These are phyloP conservation scores for Aspergillus diversus DNA, from an alignment of 495 filamentous ascomycete genomes.

Conservation along the genomic window DNA sequence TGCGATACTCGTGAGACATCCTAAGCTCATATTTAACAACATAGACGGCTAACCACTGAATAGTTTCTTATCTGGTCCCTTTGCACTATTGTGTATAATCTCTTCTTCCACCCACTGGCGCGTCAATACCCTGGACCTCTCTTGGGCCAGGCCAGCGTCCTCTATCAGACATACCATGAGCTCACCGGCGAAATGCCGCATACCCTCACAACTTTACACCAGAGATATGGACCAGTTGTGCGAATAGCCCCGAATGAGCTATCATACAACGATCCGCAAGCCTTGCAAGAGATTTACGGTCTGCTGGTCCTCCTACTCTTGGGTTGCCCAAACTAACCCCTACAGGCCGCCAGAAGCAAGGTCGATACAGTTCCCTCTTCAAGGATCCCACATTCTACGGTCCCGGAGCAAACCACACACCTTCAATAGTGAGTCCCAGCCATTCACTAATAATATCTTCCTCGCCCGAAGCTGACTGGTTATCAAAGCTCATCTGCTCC, in stretches of 20 bases:
- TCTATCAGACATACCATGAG: neutral
- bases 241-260: neutral
- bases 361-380: neutral
- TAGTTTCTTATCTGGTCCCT: neutral
- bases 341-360: neutral
- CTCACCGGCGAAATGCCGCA: neutral
- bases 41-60: neutral
- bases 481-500: slow-evolving; percentile 16
- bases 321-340: neutral
- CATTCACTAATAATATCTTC: no score
- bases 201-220: neutral
- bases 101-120: neutral
- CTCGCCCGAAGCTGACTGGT: neutral
- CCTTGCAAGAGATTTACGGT: neutral
- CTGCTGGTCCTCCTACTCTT: no score
- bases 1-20: neutral
- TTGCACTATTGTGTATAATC: neutral
- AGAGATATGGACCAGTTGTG: neutral
- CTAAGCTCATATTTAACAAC: neutral
- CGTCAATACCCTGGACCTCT: neutral
- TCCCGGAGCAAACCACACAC: neutral
- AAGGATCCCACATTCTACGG: neutral
- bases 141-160: neutral
- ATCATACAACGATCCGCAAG: neutral
- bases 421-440: neutral